Base-by-base conservation (phyloP, 306 rosid species). In the Prunus mume region DNA sequence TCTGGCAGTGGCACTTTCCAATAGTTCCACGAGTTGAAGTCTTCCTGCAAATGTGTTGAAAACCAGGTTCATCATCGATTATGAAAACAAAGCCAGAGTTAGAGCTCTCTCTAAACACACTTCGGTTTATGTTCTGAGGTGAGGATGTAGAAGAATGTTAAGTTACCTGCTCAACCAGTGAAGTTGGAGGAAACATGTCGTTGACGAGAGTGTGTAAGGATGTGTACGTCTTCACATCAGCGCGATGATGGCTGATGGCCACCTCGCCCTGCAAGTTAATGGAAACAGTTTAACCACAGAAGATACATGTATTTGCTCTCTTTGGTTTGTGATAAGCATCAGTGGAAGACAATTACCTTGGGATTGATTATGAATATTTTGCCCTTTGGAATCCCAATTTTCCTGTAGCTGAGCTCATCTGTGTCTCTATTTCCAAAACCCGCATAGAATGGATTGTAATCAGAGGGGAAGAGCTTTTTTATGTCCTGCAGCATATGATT, bases 401-500 rank as follows among this genome's bases (percentile, higher is more conserved):
- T 96, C 85, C 86, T 79, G 86, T 96, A 96, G 85, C 99, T 96
- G 25, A 96, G 88, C 78, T 96, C 99, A 79, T 96, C 99, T 5
- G 98, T 96, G 81, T 96, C 99, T 85, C 98, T 85, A 78, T 96
- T 96, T 65, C 99, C 99, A 43, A 96, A 96, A 30, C 99, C 98
- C 0, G 97, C 99, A 46, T 96, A 96, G 82, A 96, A 96, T 68
- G 99, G 99, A 78, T 92, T 96, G 82, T 92, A 92, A 75, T 96
- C 99, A 24, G 91, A 34, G 64, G 98, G 98, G 89, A 92, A 92
- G 77, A 96, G 98, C 71, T 65, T 96, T 68, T 76, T 96, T 60
- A 96, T 96, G 72, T 96, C 97, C 98, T 96, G 87, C 69, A 78
- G 76, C 79, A 77, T 60, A 82, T 51, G 28, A 69, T 63, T 12